Evolutionary conservation across 1,284 basidiomycete genomes (phyloP).

Genomic region (Ceratobasidium sp.): DNA sequence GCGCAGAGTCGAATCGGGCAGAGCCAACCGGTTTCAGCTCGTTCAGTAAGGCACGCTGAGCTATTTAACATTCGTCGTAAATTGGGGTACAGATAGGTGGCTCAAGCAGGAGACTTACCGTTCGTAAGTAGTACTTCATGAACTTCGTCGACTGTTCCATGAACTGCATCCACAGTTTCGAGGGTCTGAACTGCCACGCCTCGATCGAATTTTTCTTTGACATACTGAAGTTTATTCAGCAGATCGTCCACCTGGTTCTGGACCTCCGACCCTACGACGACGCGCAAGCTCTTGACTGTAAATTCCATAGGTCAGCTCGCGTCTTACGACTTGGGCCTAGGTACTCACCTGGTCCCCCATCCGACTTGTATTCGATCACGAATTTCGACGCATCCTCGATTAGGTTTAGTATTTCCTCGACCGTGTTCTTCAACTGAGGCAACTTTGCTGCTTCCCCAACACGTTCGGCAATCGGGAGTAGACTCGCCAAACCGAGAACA

Average conservation of each 20-base stretch:
- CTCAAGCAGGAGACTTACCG: neutral
- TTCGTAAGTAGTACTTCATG: neutral
- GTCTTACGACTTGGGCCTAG: neutral
- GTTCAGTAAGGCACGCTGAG: neutral
- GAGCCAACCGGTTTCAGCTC: neutral
- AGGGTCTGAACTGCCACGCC: neutral
- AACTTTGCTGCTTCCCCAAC: no score
- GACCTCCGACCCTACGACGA: neutral
- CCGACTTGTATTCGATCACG: no score
- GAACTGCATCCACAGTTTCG: neutral
- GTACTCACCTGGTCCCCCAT: no score
- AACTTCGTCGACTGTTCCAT: neutral
- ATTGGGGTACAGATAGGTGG: neutral
- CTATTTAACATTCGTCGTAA: neutral
- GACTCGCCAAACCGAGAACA: no score
- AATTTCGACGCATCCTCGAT: no score
- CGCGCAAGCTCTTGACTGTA: no score
- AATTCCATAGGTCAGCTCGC: no score
- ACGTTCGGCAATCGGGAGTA: no score
- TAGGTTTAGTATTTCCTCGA: neutral
- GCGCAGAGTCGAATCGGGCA: neutral
- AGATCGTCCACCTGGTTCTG: conserved; percentile 6
- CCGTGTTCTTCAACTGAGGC: neutral
- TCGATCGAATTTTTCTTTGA: neutral
- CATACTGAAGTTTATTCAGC: neutral